Evolutionary conservation across 2,329 filamentous ascomycete species (phyloP).

Genomic region (Aureobasidium sp.): DNA sequence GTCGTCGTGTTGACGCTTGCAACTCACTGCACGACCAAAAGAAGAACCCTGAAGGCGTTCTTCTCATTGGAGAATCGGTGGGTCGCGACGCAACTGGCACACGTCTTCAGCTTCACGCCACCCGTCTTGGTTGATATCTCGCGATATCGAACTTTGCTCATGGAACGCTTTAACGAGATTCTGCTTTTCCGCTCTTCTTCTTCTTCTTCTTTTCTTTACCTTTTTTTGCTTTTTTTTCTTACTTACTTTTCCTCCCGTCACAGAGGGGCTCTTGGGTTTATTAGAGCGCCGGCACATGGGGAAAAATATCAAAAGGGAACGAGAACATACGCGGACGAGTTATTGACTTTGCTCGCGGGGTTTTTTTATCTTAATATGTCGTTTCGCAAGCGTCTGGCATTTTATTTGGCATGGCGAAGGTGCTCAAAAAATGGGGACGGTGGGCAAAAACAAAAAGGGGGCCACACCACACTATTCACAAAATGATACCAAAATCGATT

Average conservation of each 20-base stretch:
- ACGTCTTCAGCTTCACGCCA: neutral
- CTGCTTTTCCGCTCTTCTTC: neutral
- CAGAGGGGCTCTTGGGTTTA: slow-evolving; percentile 4
- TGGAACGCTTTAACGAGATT: slow-evolving; percentile 5
- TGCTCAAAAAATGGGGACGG: slow-evolving; percentile 6
- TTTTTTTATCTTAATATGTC: neutral
- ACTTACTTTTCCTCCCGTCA: neutral
- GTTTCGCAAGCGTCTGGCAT: neutral
- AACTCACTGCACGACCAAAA: neutral
- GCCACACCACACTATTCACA: neutral
- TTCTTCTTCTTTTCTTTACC: neutral
- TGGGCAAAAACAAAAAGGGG: neutral
- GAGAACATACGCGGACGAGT: neutral
- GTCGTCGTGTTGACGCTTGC: slow-evolving; percentile 5
- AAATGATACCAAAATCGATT: neutral
- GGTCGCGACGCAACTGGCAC: neutral
- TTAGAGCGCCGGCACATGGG: neutral
- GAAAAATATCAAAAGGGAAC: neutral
- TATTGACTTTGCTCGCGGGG: neutral
- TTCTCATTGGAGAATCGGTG: neutral
- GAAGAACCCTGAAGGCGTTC: neutral
- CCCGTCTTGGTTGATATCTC: neutral
- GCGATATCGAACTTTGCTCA: neutral
- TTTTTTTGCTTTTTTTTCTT: neutral
- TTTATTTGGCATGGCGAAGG: slow-evolving; percentile 3